Conservation (phyloP, 768 basidiomycete species). For the Suillus ampliporus region DNA sequence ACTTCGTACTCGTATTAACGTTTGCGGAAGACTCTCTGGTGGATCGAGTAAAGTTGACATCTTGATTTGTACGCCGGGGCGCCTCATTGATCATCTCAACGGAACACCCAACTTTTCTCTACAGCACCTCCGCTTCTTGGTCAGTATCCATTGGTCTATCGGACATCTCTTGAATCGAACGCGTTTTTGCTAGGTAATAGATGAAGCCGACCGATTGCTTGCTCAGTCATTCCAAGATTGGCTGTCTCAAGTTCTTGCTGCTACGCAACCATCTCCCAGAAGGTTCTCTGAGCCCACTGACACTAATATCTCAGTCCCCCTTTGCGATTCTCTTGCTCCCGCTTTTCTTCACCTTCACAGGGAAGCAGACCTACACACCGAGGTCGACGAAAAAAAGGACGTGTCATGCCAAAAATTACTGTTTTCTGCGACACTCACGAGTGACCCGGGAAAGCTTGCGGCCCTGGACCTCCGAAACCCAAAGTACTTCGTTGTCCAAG, state of each 20-base stretch:
- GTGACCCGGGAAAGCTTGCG: slow-evolving; percentile 92
- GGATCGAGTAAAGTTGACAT: slow-evolving; percentile 94
- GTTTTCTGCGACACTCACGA: slow-evolving; percentile 94
- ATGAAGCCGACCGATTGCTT: slow-evolving; percentile 96
- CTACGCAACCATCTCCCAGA: slow-evolving; percentile 55
- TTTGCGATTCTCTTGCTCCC: slow-evolving; percentile 61
- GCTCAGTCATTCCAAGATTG: slow-evolving; percentile 97
- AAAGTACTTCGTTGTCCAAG: slow-evolving; percentile 88
- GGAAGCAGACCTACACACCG: slow-evolving; percentile 42
- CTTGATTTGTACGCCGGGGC: slow-evolving; percentile 93
- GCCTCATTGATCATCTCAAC: slow-evolving; percentile 91
- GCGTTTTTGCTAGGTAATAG: slow-evolving; percentile 70
- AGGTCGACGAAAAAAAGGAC: slow-evolving; percentile 60
- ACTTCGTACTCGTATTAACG: background rate
- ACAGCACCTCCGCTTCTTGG: slow-evolving; percentile 94
- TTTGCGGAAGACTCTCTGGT: slow-evolving; percentile 62
- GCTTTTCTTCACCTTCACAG: slow-evolving; percentile 47
- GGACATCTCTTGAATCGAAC: background rate
- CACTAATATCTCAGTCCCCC: slow-evolving; percentile 5
- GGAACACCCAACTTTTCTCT: slow-evolving; percentile 90
- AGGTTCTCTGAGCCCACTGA: slow-evolving; percentile 8
- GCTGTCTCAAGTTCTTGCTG: slow-evolving; percentile 83
- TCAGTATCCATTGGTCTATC: slow-evolving; percentile 42
- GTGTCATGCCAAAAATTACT: slow-evolving; percentile 91
- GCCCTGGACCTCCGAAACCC: slow-evolving; percentile 79